Conservation (phyloP, 345 rosid genomes). For the Rhodamnia argentea region DNA sequence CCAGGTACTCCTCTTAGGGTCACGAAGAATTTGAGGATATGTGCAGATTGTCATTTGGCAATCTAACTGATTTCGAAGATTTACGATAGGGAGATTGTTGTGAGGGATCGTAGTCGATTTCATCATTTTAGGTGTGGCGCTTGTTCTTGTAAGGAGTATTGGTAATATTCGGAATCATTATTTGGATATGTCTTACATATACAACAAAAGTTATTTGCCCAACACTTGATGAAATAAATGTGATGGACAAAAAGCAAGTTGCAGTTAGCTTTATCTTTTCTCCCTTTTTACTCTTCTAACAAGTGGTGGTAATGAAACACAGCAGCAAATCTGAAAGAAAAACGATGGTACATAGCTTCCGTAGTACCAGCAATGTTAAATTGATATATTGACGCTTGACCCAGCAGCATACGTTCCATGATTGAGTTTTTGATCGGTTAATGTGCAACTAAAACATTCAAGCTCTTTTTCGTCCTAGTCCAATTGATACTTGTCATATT, state of each 20-base stretch:
- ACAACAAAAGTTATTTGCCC: neutral
- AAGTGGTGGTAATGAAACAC: neutral
- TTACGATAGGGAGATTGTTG: constrained; percentile 49
- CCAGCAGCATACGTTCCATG: neutral
- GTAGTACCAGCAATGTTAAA: neutral
- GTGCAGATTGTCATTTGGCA: constrained; percentile 74
- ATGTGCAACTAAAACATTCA: neutral
- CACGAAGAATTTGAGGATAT: constrained; percentile 71
- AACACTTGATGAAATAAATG: neutral
- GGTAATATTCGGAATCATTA: constrained; percentile 19
- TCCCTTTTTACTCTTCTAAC: neutral
- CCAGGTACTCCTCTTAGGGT: constrained; percentile 46
- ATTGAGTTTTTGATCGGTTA: neutral
- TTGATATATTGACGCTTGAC: neutral
- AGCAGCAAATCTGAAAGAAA: neutral
- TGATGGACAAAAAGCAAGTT: neutral
- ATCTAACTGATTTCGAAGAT: constrained; percentile 69
- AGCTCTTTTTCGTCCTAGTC: neutral
- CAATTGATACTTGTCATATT: neutral
- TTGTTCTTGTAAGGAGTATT: constrained; percentile 66
- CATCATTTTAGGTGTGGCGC: constrained; percentile 66
- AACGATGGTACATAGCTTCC: neutral
- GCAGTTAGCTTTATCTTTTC: neutral
- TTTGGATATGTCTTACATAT: neutral
- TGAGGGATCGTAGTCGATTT: constrained; percentile 76